Conservation (phyloP, 176 grass and related monocot genomes). For the Carex scoparia region DNA sequence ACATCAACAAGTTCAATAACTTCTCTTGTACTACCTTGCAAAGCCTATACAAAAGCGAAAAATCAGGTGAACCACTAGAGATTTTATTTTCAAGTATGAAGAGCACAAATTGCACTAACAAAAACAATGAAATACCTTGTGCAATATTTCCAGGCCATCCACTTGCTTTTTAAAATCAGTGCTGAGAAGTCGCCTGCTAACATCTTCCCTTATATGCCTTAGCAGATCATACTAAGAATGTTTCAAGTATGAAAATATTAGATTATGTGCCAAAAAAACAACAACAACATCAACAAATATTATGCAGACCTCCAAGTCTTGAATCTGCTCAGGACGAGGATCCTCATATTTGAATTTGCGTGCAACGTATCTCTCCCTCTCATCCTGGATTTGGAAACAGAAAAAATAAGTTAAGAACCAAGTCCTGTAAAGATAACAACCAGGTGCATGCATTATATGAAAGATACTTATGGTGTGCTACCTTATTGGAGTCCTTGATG, state of each 20-base stretch:
- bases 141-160: conserved; percentile 90
- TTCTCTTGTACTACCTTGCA: conserved; percentile 72
- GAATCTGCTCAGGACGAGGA: conserved; percentile 87
- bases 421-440: neutral
- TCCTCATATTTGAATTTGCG: conserved; percentile 98
- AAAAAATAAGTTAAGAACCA: conserved; percentile 22
- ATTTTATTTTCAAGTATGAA: neutral
- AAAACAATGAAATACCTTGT: conserved; percentile 57
- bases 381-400: conserved; percentile 60
- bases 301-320: conserved; percentile 81
- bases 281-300: neutral
- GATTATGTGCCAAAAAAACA: conserved; percentile 23
- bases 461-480: conserved; percentile 15
- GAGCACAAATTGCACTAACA: neutral
- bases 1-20: conserved; percentile 90
- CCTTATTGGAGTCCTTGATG: conserved; percentile 96
- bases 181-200: conserved; percentile 82
- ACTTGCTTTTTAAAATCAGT: conserved; percentile 99
- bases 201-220: conserved; percentile 93
- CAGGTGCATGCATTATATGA: neutral
- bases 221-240: conserved; percentile 71
- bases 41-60: conserved; percentile 44
- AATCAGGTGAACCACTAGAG: conserved; percentile 1
- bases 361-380: conserved; percentile 74
- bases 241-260: conserved; percentile 15